Percentiles rank a stretch among this genome's conserved stretches.
Conservation (phyloP, 1,284 basidiomycete species). For the Ganoderma lucidum region DNA sequence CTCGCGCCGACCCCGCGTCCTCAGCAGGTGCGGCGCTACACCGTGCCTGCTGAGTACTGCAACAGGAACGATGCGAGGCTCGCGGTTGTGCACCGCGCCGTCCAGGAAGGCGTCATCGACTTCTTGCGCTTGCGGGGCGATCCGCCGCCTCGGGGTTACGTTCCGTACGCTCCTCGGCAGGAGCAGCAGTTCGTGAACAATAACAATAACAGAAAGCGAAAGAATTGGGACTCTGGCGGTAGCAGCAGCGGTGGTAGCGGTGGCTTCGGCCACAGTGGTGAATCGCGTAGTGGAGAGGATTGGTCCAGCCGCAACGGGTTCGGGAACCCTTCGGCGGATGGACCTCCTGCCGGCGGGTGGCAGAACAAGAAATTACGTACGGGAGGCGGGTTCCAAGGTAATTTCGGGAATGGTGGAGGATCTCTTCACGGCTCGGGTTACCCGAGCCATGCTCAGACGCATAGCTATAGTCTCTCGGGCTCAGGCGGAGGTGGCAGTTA, state of each 20-base stretch:
- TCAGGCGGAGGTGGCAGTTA: neutral
- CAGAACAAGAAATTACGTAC: slow-evolving; percentile 27
- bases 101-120: slow-evolving; percentile 61
- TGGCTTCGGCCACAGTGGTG: neutral
- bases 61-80: slow-evolving; percentile 66
- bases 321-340: neutral
- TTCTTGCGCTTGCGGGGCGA: slow-evolving; percentile 59
- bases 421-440: neutral
- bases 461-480: neutral
- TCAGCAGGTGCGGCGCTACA: slow-evolving; percentile 51
- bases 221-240: slow-evolving; percentile 27
- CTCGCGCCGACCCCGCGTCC: slow-evolving; percentile 44
- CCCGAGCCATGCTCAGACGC: neutral
- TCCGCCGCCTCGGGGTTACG: slow-evolving; percentile 43
- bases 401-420: neutral
- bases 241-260: slow-evolving; percentile 2
- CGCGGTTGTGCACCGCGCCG: slow-evolving; percentile 59
- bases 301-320: slow-evolving; percentile 12
- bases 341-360: slow-evolving; percentile 12
- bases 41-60: slow-evolving; percentile 57
- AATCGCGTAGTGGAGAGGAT: slow-evolving; percentile 3
- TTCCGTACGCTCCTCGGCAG: slow-evolving; percentile 26
- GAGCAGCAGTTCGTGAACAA: slow-evolving; percentile 18
- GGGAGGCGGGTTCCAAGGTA: slow-evolving; percentile 1
- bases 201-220: slow-evolving; percentile 34